Conservation (phyloP, 305 asterid genomes). For the Fraxinus albicans region DNA sequence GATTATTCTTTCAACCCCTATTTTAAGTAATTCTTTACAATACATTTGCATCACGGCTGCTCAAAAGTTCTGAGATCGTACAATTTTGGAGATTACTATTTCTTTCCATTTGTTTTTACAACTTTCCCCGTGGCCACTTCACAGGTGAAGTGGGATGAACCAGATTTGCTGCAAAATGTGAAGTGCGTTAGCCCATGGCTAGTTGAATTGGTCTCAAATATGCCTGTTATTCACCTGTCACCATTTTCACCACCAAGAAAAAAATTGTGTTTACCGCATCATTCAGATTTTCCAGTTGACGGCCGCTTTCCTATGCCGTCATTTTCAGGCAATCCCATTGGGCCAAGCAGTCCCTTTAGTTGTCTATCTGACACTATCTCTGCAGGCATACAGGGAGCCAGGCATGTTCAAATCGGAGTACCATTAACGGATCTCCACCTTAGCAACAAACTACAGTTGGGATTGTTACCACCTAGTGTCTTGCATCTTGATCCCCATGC, state of each 20-base stretch:
- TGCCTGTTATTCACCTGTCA: slow-evolving; percentile 75
- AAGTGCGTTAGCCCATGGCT: slow-evolving; percentile 95
- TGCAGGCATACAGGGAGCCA: slow-evolving; percentile 99
- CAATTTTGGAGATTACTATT: background rate
- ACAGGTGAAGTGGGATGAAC: slow-evolving; percentile 96
- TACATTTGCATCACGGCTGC: background rate
- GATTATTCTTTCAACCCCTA: background rate
- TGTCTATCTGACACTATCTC: slow-evolving; percentile 62
- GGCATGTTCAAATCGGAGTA: slow-evolving; percentile 96
- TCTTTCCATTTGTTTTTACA: slow-evolving; percentile 8
- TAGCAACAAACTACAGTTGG: slow-evolving; percentile 72
- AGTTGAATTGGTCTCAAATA: slow-evolving; percentile 68
- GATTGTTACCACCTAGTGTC: slow-evolving; percentile 54
- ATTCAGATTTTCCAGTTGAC: slow-evolving; percentile 55
- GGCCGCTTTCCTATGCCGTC: slow-evolving; percentile 77
- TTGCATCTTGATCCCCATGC: slow-evolving; percentile 47
- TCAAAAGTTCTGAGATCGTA: background rate
- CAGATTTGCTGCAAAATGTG: slow-evolving; percentile 77
- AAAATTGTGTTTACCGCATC: slow-evolving; percentile 62
- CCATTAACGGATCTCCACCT: slow-evolving; percentile 57
- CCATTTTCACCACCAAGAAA: slow-evolving; percentile 75
- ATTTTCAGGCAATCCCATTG: slow-evolving; percentile 81
- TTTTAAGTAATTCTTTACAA: background rate
- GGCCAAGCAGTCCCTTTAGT: slow-evolving; percentile 67
- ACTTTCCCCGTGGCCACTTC: slow-evolving; percentile 5